Conservation (phyloP, 805 yeast species). For the Metschnikowia vanudenii region DNA sequence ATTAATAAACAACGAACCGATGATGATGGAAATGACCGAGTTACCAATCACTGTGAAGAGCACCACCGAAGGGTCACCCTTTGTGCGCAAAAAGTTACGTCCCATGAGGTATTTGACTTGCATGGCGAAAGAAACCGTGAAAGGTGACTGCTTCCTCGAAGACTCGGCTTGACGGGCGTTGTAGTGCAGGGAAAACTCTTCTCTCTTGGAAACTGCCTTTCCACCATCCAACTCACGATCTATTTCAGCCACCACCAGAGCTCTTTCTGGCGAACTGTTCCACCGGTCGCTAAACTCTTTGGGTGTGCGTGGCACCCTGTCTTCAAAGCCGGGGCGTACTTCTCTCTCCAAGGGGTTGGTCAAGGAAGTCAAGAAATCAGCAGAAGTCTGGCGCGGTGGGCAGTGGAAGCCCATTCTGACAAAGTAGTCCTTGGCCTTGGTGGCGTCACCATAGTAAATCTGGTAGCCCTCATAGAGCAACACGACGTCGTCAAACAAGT, state of each 20-base stretch:
- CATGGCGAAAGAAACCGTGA: constrained; percentile 30
- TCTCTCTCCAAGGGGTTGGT: constrained; percentile 66
- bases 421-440: constrained; percentile 53
- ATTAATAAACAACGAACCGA: constrained; percentile 58
- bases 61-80: constrained; percentile 57
- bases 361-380: constrained; percentile 63
- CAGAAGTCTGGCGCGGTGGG: constrained; percentile 62
- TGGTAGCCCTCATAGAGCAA: constrained; percentile 62
- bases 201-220: constrained; percentile 8
- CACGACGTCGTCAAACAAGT: constrained; percentile 58
- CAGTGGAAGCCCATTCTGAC: constrained; percentile 59
- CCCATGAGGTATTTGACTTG: constrained; percentile 43
- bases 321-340: constrained; percentile 46
- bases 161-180: constrained; percentile 39
- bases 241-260: constrained; percentile 39
- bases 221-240: constrained; percentile 34
- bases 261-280: constrained; percentile 52
- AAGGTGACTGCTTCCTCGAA: constrained; percentile 32
- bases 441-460: constrained; percentile 55
- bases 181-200: constrained; percentile 8
- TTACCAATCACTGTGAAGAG: constrained; percentile 51
- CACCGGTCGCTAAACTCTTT: constrained; percentile 57
- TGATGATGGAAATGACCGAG: constrained; percentile 52
- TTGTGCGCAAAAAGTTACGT: constrained; percentile 52
- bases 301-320: constrained; percentile 52